Base-by-base conservation (phyloP, 2,329 filamentous ascomycete genomes). In the Phialophora tarda region DNA sequence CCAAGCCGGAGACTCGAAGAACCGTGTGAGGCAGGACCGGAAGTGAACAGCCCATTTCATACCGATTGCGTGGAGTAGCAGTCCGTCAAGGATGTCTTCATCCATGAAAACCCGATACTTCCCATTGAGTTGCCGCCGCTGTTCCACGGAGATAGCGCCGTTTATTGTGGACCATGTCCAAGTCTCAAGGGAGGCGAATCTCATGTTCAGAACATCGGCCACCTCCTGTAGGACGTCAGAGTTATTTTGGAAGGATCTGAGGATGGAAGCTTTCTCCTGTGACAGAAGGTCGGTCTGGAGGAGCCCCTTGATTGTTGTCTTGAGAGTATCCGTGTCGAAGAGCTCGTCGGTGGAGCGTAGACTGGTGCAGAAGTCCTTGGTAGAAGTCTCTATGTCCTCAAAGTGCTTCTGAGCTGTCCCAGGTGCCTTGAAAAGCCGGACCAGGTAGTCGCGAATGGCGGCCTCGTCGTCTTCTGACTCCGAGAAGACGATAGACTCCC, bases 71-170 rank as follows among this genome's bases (percentile, higher is more conserved):
- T 87, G 83, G 2, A 86, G 74, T 26, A 87, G 78, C 7, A 87
- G 79, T 1, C 83, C 82, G 69, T 86, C 83, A 7, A 86, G 79
- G 23, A 86, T 77, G 67, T 88, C 86, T 69, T 85, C 84, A 58
- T 87, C 84, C 78, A 86, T 85, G 71, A 82, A 86, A 28, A 87
- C 82, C 1, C 85, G 79, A 72, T 88, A 88, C 66, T 85, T 84
- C 2, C 84, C 84, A 69, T 85, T 86, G 41, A 87, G 72, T 59
- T 85, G 82, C 7, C 83, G 80, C 41, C 84, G 80, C 78, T 83
- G 82, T 54, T 84, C 78, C 1, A 86, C 71, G 1, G 79, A 76
- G 7, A 85, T 78, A 14, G 63, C 58, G 21, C 66, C 71, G 12
- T 74, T 30, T 4, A 76, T 74, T 1, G 75, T 72, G 17, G 78